phyloP scores from a whole-genome alignment of 768 basidiomycete genomes.

The Goffeauzyma gilvescens region DNA sequence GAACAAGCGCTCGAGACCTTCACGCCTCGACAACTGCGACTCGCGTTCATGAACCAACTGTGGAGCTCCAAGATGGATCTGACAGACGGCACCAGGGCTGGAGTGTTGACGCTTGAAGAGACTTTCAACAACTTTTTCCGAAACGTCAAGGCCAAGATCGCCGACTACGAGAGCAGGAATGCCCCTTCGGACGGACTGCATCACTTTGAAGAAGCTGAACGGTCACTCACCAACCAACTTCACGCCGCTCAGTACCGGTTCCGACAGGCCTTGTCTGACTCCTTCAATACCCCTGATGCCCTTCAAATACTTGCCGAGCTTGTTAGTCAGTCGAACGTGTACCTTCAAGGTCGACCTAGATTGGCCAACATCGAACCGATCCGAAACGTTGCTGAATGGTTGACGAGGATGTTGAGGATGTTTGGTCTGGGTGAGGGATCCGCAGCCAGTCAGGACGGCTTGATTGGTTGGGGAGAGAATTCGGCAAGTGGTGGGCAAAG shows the following conservation, averaged over 20 bases:
- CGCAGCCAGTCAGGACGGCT: conserved; percentile 45
- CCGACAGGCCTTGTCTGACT: conserved; percentile 76
- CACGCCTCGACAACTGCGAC: conserved; percentile 67
- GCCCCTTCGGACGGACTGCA: conserved; percentile 32
- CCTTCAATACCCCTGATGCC: conserved; percentile 83
- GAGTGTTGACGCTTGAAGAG: conserved; percentile 66
- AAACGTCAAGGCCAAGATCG: conserved; percentile 59
- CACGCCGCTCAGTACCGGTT: conserved; percentile 57
- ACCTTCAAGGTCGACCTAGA: conserved; percentile 39
- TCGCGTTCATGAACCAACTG: conserved; percentile 72
- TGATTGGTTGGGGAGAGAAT: conserved; percentile 59
- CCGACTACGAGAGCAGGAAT: conserved; percentile 34
- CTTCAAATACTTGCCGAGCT: conserved; percentile 58
- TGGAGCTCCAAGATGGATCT: conserved; percentile 94
- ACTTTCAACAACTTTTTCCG: conserved; percentile 90
- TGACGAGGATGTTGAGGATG: conserved; percentile 38
- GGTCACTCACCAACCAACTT: conserved; percentile 52
- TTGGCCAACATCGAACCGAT: conserved; percentile 42
- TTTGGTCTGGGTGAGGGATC: conserved; percentile 38
- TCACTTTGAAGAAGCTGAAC: conserved; percentile 40
- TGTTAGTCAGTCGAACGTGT: conserved; percentile 68
- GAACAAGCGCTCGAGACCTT: conserved; percentile 67
- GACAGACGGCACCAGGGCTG: conserved; percentile 64
- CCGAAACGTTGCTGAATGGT: conserved; percentile 38
- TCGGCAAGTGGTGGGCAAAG: conserved; percentile 38